Evolutionary conservation across 176 grass and related monocot genomes (phyloP).

Genomic region (Rhynchospora pubera): DNA sequence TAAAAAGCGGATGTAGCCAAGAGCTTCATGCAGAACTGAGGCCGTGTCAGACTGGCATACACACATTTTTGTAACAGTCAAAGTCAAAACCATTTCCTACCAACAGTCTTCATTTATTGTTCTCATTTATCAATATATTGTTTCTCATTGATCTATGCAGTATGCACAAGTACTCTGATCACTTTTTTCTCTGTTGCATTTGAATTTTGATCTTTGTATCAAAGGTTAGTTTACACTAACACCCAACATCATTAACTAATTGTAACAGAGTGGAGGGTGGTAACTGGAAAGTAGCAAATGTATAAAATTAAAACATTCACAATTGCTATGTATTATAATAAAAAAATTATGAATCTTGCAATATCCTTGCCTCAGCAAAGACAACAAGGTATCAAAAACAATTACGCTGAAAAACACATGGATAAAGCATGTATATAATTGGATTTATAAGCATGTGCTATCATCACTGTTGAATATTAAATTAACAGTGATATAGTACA

Average conservation of each 20-base stretch:
- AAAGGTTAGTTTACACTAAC: too few species aligned
- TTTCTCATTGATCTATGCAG: too few species aligned
- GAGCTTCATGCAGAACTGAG: slow-evolving; percentile 88
- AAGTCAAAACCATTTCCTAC: slow-evolving; percentile 14
- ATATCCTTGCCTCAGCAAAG: not conserved
- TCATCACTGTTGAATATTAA: not conserved
- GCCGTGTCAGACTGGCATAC: slow-evolving; percentile 86
- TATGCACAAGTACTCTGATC: too few species aligned
- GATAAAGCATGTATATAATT: not conserved
- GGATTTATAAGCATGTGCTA: too few species aligned
- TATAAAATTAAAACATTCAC: not conserved
- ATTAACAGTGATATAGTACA: not conserved
- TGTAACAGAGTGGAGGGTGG: not conserved
- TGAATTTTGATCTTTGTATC: too few species aligned
- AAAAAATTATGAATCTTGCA: not conserved
- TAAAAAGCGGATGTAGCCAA: slow-evolving; percentile 93
- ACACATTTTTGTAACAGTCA: slow-evolving; percentile 25
- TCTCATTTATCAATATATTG: too few species aligned
- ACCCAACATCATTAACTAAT: not conserved
- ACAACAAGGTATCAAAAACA: not conserved
- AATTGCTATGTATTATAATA: not conserved
- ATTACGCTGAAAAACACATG: not conserved
- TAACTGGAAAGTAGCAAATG: too few species aligned
- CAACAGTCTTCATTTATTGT: not conserved
- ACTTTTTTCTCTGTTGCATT: too few species aligned